Conservation (phyloP, 2,329 filamentous ascomycete genomes). For the Neonectria neomacrospora region DNA sequence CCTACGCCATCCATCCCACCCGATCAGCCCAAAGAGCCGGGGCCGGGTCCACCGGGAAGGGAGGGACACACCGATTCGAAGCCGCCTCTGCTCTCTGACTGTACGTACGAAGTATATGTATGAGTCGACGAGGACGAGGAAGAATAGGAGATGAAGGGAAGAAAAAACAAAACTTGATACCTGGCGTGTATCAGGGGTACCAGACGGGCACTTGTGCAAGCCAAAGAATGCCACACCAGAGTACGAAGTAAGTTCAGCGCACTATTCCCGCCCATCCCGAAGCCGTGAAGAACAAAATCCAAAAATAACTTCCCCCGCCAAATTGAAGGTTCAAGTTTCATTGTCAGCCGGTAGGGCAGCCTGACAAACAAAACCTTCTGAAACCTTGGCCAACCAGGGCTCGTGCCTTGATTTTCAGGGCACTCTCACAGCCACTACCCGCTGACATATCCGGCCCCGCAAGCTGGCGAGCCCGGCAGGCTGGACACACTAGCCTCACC, state of each 20-base stretch:
- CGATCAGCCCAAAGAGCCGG: conserved; percentile 10
- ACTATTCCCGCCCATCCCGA: not conserved
- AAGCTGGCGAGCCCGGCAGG: not conserved
- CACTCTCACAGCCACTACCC: not conserved
- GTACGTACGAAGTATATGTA: not conserved
- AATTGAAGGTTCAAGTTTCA: not conserved
- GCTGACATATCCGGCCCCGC: conserved; percentile 3
- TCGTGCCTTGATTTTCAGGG: conserved; percentile 2
- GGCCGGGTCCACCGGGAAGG: not conserved
- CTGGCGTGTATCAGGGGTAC: not conserved
- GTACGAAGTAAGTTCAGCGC: not conserved
- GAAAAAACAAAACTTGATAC: not conserved
- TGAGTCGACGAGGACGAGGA: conserved; percentile 7
- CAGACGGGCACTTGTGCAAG: not conserved
- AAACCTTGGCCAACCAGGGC: not conserved
- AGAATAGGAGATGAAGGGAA: conserved; percentile 1
- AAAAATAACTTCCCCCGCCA: conserved; percentile 29
- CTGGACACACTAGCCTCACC: not conserved
- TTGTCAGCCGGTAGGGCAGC: not conserved
- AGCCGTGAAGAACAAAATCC: not conserved
- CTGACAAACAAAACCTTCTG: not conserved
- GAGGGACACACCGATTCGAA: not conserved
- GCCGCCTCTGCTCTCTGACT: not conserved
- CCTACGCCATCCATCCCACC: conserved; percentile 18
- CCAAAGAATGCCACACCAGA: not conserved